phyloP scores from a whole-genome alignment of 305 asterid genomes.

The Fraxinus latifolia region DNA sequence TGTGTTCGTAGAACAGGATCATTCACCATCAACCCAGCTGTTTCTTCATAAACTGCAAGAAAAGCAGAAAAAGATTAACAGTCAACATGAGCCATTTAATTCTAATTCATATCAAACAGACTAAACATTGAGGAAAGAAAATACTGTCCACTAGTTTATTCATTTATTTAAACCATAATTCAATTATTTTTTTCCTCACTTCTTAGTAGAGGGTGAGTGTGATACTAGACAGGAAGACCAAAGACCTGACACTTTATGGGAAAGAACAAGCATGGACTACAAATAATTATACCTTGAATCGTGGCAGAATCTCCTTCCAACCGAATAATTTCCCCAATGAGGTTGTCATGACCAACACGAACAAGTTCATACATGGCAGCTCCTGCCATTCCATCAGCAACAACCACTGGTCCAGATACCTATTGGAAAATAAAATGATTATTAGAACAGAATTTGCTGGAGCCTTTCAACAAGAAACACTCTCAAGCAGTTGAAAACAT shows the following conservation, averaged over 20 bases:
- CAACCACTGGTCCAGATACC: constrained; percentile 98
- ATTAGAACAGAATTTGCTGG: not conserved
- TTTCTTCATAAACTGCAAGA: constrained; percentile 90
- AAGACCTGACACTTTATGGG: not conserved
- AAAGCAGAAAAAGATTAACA: not conserved
- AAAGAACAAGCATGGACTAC: not conserved
- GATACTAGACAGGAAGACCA: constrained; percentile 9
- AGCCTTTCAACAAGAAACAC: not conserved
- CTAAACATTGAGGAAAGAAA: not conserved
- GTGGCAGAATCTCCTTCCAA: constrained; percentile 99
- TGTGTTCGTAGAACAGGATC: constrained; percentile 93
- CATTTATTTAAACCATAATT: not conserved
- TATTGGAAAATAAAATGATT: constrained; percentile 20
- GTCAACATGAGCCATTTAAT: not conserved
- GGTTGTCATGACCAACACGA: constrained; percentile 95
- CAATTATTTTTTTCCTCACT: not conserved
- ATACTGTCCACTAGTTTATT: not conserved
- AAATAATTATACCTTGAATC: constrained; percentile 61
- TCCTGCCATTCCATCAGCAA: constrained; percentile 98
- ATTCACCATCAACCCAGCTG: constrained; percentile 90
- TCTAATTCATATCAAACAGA: not conserved
- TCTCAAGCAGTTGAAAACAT: not conserved
- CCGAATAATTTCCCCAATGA: constrained; percentile 93
- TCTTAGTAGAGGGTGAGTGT: not conserved
- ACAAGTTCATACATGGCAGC: constrained; percentile 99